These are phyloP conservation scores for Trifolium subterraneum DNA, from an alignment of 306 rosid genomes.

Conservation along the genomic window DNA sequence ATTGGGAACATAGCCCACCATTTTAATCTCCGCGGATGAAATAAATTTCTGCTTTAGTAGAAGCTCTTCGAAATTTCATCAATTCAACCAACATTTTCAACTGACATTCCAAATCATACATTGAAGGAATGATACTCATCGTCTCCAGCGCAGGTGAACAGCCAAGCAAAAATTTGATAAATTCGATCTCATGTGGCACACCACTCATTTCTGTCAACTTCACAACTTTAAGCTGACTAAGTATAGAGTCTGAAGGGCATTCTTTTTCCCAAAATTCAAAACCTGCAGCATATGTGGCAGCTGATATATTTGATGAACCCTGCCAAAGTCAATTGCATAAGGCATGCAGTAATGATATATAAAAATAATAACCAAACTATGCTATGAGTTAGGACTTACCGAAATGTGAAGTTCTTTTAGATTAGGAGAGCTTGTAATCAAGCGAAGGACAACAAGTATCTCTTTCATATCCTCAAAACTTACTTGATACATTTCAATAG, in stretches of 20 bases:
- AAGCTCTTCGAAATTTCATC: constrained; percentile 81
- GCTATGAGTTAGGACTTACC: constrained; percentile 53
- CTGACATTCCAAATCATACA: constrained; percentile 56
- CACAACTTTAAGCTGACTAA: constrained; percentile 66
- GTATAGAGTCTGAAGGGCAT: constrained; percentile 52
- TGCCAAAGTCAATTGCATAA: constrained; percentile 40
- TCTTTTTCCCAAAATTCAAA: constrained; percentile 79
- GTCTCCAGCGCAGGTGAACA: constrained; percentile 76
- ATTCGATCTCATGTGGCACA: constrained; percentile 78
- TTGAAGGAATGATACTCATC: constrained; percentile 68
- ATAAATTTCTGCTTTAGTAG: constrained; percentile 69
- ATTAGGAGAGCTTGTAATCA: constrained; percentile 84
- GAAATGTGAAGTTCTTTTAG: constrained; percentile 84
- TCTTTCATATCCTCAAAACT: constrained; percentile 93
- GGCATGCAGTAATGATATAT: background rate
- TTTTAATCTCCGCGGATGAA: constrained; percentile 55
- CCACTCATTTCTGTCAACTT: constrained; percentile 84
- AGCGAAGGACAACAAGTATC: constrained; percentile 79
- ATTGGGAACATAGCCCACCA: background rate
- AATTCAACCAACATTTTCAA: constrained; percentile 75
- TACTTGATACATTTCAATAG: constrained; percentile 80
- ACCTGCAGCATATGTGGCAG: constrained; percentile 60
- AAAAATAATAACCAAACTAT: background rate
- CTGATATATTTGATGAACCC: constrained; percentile 72
- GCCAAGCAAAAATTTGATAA: constrained; percentile 74